These are phyloP conservation scores for Fraxinus greggii DNA, from an alignment of 305 asterid genomes.

Conservation along the genomic window DNA sequence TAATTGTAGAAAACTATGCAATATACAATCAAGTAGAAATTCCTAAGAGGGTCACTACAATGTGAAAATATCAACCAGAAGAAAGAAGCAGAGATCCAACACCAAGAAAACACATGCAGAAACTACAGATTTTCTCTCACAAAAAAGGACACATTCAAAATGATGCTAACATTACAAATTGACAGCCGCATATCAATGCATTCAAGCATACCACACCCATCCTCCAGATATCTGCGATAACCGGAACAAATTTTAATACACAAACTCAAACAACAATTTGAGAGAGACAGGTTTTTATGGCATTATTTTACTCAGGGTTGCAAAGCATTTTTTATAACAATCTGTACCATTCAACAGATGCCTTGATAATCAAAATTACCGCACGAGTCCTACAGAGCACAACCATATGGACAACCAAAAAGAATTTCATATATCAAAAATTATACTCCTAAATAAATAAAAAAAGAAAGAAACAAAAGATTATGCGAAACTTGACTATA, in stretches of 20 bases:
- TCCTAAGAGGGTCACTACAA: not conserved
- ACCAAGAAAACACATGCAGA: not conserved
- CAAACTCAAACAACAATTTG: not conserved
- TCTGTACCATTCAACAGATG: not conserved
- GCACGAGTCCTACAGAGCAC: not conserved
- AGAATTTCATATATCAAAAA: not conserved
- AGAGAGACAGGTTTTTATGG: not conserved
- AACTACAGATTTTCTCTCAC: not conserved
- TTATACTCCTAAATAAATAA: not conserved
- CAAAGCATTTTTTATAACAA: not conserved
- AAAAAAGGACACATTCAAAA: not conserved
- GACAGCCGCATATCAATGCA: not conserved
- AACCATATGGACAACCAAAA: not conserved
- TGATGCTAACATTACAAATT: not conserved
- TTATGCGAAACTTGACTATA: not conserved
- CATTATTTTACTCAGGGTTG: not conserved
- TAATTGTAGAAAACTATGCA: not conserved
- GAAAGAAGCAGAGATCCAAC: not conserved
- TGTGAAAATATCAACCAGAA: not conserved
- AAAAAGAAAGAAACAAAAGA: not conserved
- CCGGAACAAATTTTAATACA: not conserved
- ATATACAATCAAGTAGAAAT: not conserved
- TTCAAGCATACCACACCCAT: not conserved
- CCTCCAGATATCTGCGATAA: not conserved
- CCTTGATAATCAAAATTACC: not conserved